These are phyloP conservation scores for Diaporthe helianthi DNA, from an alignment of 2,329 filamentous ascomycete species.

Conservation along the genomic window DNA sequence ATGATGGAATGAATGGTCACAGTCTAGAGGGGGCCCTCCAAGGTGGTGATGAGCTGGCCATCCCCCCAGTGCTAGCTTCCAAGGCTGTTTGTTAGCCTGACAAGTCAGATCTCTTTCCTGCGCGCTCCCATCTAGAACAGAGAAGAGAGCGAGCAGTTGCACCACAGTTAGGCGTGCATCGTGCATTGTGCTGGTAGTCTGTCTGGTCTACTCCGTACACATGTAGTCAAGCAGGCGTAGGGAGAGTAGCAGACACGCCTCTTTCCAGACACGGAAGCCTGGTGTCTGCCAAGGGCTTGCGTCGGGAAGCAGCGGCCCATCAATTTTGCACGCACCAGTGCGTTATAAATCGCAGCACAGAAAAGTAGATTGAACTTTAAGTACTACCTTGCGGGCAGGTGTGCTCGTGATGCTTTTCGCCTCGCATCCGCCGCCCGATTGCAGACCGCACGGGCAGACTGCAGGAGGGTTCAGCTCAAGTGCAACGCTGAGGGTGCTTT, in stretches of 20 bases:
- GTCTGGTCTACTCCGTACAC: background rate
- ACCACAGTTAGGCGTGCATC: constrained; percentile 1
- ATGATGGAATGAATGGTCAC: constrained; percentile 2
- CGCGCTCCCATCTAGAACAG: background rate
- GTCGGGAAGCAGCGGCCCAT: background rate
- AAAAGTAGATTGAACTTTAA: background rate
- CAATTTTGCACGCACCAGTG: background rate
- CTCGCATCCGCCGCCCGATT: constrained; percentile 7
- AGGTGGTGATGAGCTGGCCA: constrained; percentile 15
- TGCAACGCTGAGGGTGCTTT: constrained; percentile 15
- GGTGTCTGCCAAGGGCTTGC: background rate
- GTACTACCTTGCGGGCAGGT: background rate
- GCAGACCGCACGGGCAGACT: background rate
- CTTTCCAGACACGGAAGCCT: constrained; percentile 3
- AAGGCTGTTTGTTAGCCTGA: constrained; percentile 10
- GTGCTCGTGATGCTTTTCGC: constrained; percentile 16
- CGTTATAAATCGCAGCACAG: background rate
- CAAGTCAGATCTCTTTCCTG: constrained; percentile 7
- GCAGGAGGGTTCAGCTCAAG: background rate
- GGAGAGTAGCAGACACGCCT: background rate
- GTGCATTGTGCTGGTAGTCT: background rate
- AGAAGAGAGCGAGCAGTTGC: background rate
- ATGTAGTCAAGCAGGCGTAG: background rate
- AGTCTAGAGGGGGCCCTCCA: background rate
- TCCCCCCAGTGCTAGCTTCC: background rate